These are phyloP conservation scores for Talaromyces verruculosus DNA, from an alignment of 2,329 filamentous ascomycete species.

Conservation along the genomic window DNA sequence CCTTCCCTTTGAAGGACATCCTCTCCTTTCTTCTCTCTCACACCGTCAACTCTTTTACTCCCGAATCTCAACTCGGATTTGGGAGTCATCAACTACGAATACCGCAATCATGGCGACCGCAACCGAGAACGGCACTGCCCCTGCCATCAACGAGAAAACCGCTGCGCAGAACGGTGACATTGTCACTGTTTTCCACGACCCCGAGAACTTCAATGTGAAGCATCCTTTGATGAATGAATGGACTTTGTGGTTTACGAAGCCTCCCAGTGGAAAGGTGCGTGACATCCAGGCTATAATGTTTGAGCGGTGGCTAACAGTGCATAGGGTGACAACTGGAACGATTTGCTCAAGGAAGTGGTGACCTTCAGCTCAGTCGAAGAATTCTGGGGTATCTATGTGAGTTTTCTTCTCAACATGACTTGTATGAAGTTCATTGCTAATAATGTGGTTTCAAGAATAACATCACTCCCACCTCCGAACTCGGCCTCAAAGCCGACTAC, in stretches of 20 bases:
- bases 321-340: constrained; percentile 97
- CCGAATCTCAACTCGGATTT: background rate
- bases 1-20: constrained; percentile 5
- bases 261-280: constrained; percentile 78
- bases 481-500: constrained; percentile 97
- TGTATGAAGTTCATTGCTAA: background rate
- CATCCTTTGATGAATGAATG: constrained; percentile 96
- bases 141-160: constrained; percentile 20
- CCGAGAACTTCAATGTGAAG: constrained; percentile 99
- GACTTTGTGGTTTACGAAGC: constrained; percentile 99
- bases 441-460: constrained; percentile 70
- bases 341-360: constrained; percentile 96
- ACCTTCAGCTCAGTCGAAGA: constrained; percentile 98
- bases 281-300: too few relatives aligned
- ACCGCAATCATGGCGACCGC: constrained; percentile 21
- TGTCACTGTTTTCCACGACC: constrained; percentile 95
- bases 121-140: constrained; percentile 20
- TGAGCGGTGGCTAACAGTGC: constrained; percentile 22
- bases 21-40: background rate
- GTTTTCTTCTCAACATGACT: constrained; percentile 39
- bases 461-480: constrained; percentile 91
- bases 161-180: constrained; percentile 37
- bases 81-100: background rate
- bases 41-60: background rate
- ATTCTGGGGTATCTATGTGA: constrained; percentile 98